Base-by-base conservation (phyloP, 768 basidiomycete genomes). In the Dentipellis fragilis region DNA sequence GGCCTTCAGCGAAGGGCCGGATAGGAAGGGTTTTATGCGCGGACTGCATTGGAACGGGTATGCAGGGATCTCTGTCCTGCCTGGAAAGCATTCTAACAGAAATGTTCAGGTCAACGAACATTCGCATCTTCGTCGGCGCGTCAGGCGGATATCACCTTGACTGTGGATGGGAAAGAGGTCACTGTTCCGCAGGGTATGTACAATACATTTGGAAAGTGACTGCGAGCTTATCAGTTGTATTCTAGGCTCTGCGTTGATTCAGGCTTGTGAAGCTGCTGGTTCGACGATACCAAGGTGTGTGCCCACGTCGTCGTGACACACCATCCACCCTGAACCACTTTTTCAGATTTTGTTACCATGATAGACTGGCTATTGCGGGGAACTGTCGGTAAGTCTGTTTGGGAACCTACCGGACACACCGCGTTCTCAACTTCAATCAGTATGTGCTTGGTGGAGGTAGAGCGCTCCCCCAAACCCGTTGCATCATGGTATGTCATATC, bases 361-460 rank as follows among this genome's bases (percentile, higher is more conserved):
- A 93, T 67, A 89, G 93, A 64, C 82, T 97, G 22, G 93, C 94
- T 50, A 94, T 98, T 65, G 95, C 95, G 63, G 95, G 95, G 52
- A 97, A 98, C 69, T 97, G 95, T 75, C 89, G 90, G 89, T 89
- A 61, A 70, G 86, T 71, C 14, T 8, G 29, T 50, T 3, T n/a
- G n/a, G 7, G 53, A 55, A 6, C 12, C 49, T 21, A 19, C 19
- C 35, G 60, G 45, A 59, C 37, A 29, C 46, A 46, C 47, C 49
- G 49, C 54, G 11, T 37, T 12, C 21, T 63, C 45, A 60, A 47
- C 9, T 34, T 49, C 23, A 45, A 45, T 55, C 59, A 91, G 94
- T 63, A 99, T 99, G 96, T 99, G 96, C 72, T 74, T 99, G 51
- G 96, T 99, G 39, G 96, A 99, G 72, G 95, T 99, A 52, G 91